Conservation (phyloP, 2,329 filamentous ascomycete species). For the Didymella pinodella region DNA sequence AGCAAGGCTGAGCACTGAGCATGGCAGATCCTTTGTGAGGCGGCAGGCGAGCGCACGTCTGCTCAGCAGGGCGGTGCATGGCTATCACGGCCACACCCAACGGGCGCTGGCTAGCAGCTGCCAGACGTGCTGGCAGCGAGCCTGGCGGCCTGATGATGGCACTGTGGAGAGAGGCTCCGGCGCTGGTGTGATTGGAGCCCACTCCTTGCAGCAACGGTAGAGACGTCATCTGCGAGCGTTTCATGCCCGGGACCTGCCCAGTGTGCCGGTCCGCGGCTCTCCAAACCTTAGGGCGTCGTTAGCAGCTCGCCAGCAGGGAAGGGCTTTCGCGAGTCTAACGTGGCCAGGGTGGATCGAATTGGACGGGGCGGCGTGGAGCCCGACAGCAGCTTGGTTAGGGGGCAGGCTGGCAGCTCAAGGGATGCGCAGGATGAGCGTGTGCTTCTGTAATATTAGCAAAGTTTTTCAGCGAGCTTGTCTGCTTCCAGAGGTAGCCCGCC, state of each 20-base stretch:
- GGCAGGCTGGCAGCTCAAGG: constrained; percentile 18
- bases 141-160: constrained; percentile 27
- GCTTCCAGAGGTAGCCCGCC: constrained; percentile 25
- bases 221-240: constrained; percentile 33
- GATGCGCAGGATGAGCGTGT: constrained; percentile 21
- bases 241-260: constrained; percentile 21
- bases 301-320: constrained; percentile 27
- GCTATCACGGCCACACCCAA: constrained; percentile 13
- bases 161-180: constrained; percentile 21
- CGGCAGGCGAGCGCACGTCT: constrained; percentile 9
- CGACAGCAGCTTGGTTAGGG: constrained; percentile 22
- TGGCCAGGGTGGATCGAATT: constrained; percentile 21
- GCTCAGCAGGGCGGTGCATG: constrained; percentile 27
- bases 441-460: constrained; percentile 23
- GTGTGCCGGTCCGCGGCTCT: constrained; percentile 23
- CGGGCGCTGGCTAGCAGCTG: constrained; percentile 13
- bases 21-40: constrained; percentile 12
- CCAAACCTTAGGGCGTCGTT: constrained; percentile 23
- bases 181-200: constrained; percentile 26
- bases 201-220: constrained; percentile 22
- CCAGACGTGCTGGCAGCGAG: constrained; percentile 12
- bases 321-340: constrained; percentile 15
- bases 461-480: constrained; percentile 22
- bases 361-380: constrained; percentile 27
- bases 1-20: constrained; percentile 18